Base-by-base conservation (phyloP, 768 basidiomycete genomes). In the Leccinellum rugosiceps region DNA sequence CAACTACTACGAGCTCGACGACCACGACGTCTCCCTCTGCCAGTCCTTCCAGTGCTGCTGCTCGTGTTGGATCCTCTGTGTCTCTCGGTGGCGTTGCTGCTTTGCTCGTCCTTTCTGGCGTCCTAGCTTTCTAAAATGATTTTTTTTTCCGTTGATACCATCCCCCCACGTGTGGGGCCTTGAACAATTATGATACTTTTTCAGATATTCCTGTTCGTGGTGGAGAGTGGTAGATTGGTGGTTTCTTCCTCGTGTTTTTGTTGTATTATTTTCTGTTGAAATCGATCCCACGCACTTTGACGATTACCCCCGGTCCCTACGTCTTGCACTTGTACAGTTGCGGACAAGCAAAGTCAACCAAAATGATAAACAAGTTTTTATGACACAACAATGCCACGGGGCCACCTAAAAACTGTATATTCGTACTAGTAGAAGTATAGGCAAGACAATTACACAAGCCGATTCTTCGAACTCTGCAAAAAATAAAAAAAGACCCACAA, bases 81-180 rank as follows among this genome's bases (percentile, higher is more conserved):
- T 63, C 71, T n/a, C 41, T 71, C 3, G 62, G 58, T 32, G 58
- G 65, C 26, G 26, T 58, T 8, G 63, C 65, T 3, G 60, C 61
- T 3, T 4, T 71, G 19, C 47, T 71, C 31, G 63, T 32, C 5
- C 63, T 73, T 11, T 63, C 63, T 30, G 67, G 65, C 10, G 46
- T 62, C 11, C 49, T 72, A 2, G 48, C 56, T 19, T 61, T 69
- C 52, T 72, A 60, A 48, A 15, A 6, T 4, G 3, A 14, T 48
- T 44, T 15, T 13, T 14, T 46, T 38, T 34, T 1, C 3, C 8
- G 1, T 41, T 4, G 65, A 58, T 57, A 61, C 60, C 52, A 28
- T 50, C 3, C 23, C 43, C 50, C 41, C 31, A 2, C 38, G n/a
- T n/a, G 14, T 7, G 49, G 63, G 55, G 41, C 51, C 15, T 52